Conservation (phyloP, 176 grass and related monocot genomes). For the Cocos nucifera region DNA sequence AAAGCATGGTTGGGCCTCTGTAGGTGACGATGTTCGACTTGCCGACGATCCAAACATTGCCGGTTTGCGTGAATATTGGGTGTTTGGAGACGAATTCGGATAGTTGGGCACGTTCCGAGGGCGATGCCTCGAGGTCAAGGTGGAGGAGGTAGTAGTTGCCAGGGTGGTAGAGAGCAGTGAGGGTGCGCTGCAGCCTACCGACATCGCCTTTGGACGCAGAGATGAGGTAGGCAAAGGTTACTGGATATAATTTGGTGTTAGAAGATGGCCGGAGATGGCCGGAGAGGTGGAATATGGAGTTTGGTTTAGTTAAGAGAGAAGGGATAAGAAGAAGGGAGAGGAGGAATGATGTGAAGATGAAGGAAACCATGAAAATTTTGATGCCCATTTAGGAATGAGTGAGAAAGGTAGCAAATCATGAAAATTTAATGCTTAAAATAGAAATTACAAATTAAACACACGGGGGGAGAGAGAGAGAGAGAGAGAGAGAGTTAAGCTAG, state of each 20-base stretch:
- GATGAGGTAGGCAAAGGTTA: constrained; percentile 86
- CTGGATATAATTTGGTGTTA: constrained; percentile 33
- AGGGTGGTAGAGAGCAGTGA: constrained; percentile 89
- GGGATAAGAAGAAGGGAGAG: constrained; percentile 69
- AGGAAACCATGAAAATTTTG: constrained; percentile 37
- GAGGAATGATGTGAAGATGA: constrained; percentile 46
- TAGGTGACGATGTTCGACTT: constrained; percentile 79
- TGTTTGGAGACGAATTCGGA: constrained; percentile 43
- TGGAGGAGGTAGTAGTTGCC: constrained; percentile 82
- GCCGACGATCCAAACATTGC: constrained; percentile 83
- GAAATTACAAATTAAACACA: not conserved
- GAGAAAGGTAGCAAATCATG: not conserved
- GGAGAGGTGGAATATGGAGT: constrained; percentile 5
- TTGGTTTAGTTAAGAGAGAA: constrained; percentile 38
- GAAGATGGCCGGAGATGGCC: not conserved
- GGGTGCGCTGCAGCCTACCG: constrained; percentile 34
- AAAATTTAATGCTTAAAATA: no score
- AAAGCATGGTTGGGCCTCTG: constrained; percentile 90
- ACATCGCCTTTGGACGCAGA: constrained; percentile 73
- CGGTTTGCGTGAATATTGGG: constrained; percentile 33
- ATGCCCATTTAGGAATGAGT: constrained; percentile 22
- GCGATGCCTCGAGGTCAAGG: constrained; percentile 65
- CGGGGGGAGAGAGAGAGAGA: not conserved
- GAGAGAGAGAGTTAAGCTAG: not conserved
- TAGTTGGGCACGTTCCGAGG: constrained; percentile 50